Percentiles rank a stretch among this genome's conserved stretches.
Conservation (phyloP, 129 eudicot genomes). For the Erigeron canadensis region DNA sequence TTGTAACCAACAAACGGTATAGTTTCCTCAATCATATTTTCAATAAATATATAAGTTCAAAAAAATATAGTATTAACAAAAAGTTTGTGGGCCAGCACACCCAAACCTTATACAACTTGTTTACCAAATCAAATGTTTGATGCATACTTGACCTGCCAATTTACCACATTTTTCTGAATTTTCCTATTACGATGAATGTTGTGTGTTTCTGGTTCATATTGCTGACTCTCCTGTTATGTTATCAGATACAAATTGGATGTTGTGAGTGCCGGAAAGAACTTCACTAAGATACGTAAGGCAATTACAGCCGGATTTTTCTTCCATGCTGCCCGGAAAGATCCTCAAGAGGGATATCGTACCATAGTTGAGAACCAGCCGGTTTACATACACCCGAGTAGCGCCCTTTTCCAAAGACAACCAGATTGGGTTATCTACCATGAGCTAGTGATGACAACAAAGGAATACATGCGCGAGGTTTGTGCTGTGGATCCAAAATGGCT, state of each 20-base stretch:
- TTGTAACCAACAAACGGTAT: no score
- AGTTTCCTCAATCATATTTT: no score
- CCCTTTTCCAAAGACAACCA: slow-evolving; percentile 27
- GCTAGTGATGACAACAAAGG: slow-evolving; percentile 54
- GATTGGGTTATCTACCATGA: slow-evolving; percentile 57
- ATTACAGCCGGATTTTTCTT: slow-evolving; percentile 52
- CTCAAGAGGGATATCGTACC: slow-evolving; percentile 39
- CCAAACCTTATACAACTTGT: no score
- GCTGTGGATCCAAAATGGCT: slow-evolving; percentile 57
- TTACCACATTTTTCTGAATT: no score
- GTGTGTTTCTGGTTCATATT: not conserved
- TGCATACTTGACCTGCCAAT: no score
- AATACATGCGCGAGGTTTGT: slow-evolving; percentile 51
- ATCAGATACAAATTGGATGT: slow-evolving; percentile 52
- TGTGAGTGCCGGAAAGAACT: slow-evolving; percentile 42
- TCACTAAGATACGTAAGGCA: slow-evolving; percentile 43
- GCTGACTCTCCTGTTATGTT: not conserved
- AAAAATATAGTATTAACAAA: no score
- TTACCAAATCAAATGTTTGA: no score
- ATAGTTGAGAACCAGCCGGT: slow-evolving; percentile 44
- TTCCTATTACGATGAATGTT: slow-evolving; percentile 34
- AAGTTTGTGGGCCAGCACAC: no score
- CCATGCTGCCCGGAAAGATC: slow-evolving; percentile 43
- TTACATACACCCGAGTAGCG: slow-evolving; percentile 49
- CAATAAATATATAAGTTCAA: no score